These are phyloP conservation scores for Volutella citrinella DNA, from an alignment of 2,329 filamentous ascomycete species.

Conservation along the genomic window DNA sequence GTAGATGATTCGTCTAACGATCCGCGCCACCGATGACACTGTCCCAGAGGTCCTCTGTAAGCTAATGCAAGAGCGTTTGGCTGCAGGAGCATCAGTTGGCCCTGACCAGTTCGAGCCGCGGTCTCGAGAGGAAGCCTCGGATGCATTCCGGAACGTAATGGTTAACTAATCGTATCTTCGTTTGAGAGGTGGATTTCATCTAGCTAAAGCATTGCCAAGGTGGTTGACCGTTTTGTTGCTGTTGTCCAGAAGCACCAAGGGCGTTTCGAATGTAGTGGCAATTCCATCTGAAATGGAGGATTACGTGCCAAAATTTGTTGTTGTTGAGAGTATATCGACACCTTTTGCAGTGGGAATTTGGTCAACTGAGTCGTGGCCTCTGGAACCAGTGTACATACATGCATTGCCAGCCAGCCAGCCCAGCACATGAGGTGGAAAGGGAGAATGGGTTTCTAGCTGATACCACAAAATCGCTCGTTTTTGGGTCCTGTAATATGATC, in stretches of 20 bases:
- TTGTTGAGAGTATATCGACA: conserved; percentile 12
- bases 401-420: too few species aligned
- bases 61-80: conserved; percentile 81
- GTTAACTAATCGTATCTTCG: conserved; percentile 34
- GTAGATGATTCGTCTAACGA: conserved; percentile 92
- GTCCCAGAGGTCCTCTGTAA: conserved; percentile 79
- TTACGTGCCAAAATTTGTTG: too few species aligned
- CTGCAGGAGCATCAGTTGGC: conserved; percentile 46
- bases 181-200: too few species aligned
- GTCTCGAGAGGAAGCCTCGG: conserved; percentile 49
- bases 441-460: conserved; percentile 22
- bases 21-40: conserved; percentile 87
- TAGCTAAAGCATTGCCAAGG: too few species aligned
- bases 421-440: too few species aligned
- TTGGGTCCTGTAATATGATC: too few species aligned
- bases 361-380: too few species aligned
- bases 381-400: too few species aligned
- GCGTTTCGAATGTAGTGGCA: conserved; percentile 30
- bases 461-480: conserved; percentile 22
- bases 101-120: conserved; percentile 39
- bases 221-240: conserved; percentile 27
- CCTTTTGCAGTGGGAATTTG: conserved; percentile 9
- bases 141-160: conserved; percentile 56
- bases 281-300: too few species aligned
- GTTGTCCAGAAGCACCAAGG: conserved; percentile 28